Base-by-base conservation (phyloP, 169 alveolate genomes). In the Eimeria nieschulzi region DNA sequence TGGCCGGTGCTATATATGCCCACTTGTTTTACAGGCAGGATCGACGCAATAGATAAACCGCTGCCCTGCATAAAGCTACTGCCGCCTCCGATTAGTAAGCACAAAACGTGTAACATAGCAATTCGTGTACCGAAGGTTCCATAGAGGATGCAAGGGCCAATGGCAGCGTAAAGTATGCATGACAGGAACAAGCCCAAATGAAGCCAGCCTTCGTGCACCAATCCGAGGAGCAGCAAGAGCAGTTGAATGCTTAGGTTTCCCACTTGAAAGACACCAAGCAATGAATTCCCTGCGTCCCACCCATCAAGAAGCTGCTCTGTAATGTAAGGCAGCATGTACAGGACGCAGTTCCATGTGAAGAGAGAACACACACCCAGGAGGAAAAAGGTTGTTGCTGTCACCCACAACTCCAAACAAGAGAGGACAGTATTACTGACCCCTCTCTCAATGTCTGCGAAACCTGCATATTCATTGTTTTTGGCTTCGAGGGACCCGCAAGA, bases 11-110 rank as follows among this genome's bases (percentile, higher is more conserved):
- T 75, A 25, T 75, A 75, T 17, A 75, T 25, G 21, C 66, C 83
- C 25, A 75, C 64, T n/a, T 75, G 83, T 15, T 86, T 86, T 26
- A 33, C 53, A 23, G 92, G 92, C 56, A 86, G 46, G 9, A 66
- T 9, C 26, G 72, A 55, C 17, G 78, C 73, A 21, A 55, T 71
- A 10, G 92, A 66, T 75, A 33, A 86, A 61, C 92, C 92, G 33
- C 70, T 66, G 25, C 92, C 92, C 23, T 86, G 92, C n/a, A 86
- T 71, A n/a, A 72, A 26, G 2, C 92, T 85, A 13, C 75, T 70
- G 17, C 70, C 83, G 54, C 55, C 51, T 0, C 92, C 92, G n/a
- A 70, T 61, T n/a, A 86, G 5, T 21, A 86, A 25, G 85, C 92
- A 86, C 26, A 71, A 7, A 2, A 56, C 19, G 33, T 86, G 92